phyloP scores from a whole-genome alignment of 2,329 filamentous ascomycete species.

The Tolypocladium guangdongense region DNA sequence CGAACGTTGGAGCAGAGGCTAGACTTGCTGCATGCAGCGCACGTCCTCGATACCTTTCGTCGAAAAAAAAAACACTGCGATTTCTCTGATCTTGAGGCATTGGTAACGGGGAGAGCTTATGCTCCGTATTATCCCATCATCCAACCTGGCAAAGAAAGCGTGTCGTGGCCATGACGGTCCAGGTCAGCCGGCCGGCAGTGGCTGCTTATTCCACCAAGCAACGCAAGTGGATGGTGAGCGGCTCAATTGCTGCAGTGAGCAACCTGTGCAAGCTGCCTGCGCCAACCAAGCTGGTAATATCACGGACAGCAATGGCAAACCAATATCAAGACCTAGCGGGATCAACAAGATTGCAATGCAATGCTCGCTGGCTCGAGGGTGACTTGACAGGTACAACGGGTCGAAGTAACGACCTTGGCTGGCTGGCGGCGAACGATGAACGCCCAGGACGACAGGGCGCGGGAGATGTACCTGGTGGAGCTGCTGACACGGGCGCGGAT shows the following conservation, averaged over 20 bases:
- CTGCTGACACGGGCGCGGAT: background rate
- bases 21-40: too few relatives aligned
- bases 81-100: background rate
- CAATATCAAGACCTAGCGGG: background rate
- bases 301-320: background rate
- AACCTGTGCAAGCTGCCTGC: background rate
- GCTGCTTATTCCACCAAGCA: background rate
- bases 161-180: background rate
- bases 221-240: background rate
- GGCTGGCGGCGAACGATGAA: background rate
- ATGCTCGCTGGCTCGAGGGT: background rate
- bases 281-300: background rate
- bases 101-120: background rate
- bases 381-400: background rate
- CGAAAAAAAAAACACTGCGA: background rate
- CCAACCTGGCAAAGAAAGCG: background rate
- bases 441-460: background rate
- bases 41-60: background rate
- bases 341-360: background rate
- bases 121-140: too few relatives aligned
- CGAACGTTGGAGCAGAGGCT: background rate
- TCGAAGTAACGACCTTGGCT: background rate
- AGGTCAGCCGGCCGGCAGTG: background rate
- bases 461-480: slow-evolving; percentile 1
- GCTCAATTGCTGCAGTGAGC: background rate